Conservation (phyloP, 345 rosid genomes). For the Mangifera indica region DNA sequence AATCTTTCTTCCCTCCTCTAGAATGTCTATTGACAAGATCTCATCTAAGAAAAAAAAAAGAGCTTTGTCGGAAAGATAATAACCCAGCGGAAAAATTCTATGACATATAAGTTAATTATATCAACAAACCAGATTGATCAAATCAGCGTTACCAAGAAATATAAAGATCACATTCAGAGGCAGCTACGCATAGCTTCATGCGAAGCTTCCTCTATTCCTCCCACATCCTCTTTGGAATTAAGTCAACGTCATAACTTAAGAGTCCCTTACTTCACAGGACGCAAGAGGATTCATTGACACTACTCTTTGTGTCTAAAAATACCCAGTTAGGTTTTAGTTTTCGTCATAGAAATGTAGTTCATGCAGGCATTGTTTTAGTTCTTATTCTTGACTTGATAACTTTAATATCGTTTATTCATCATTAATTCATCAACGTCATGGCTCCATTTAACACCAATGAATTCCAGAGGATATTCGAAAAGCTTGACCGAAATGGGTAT, state of each 20-base stretch:
- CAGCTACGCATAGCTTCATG: too few species aligned
- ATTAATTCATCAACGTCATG: background rate
- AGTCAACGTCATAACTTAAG: background rate
- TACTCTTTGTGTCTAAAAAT: constrained; percentile 1
- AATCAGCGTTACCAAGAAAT: background rate
- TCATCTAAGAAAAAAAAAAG: too few species aligned
- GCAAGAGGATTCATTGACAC: too few species aligned
- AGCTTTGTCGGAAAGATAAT: too few species aligned
- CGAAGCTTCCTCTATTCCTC: background rate
- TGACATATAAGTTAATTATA: background rate
- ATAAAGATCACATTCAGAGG: background rate
- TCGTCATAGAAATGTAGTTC: background rate
- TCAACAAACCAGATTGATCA: background rate
- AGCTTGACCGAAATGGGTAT: constrained; percentile 42
- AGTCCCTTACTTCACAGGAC: too few species aligned
- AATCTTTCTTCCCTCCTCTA: too few species aligned
- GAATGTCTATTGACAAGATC: too few species aligned
- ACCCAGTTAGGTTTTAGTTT: background rate
- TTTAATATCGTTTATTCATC: too few species aligned
- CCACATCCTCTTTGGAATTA: background rate
- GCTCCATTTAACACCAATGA: constrained; percentile 25
- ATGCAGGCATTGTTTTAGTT: background rate
- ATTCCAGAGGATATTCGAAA: constrained; percentile 36
- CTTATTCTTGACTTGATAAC: background rate
- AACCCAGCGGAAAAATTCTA: too few species aligned